phyloP scores from a whole-genome alignment of 1,139 yeast species.

The Taphrina wiesneri region DNA sequence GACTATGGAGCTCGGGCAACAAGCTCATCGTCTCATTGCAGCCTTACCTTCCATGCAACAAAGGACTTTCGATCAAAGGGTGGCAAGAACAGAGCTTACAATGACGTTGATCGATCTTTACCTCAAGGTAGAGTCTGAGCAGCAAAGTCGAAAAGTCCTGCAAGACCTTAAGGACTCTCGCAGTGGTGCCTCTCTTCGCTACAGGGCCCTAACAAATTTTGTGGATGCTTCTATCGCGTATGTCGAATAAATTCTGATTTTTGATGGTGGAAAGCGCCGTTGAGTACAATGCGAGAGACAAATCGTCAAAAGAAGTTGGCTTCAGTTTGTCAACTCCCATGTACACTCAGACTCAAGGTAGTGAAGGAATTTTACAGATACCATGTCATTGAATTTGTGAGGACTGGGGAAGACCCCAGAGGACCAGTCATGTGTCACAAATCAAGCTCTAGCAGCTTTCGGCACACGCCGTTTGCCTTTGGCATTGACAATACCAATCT shows the following conservation, averaged over 20 bases:
- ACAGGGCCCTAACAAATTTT: not conserved
- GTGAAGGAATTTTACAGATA: no score
- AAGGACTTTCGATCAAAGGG: conserved; percentile 26
- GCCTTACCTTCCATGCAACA: conserved; percentile 19
- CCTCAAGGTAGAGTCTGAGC: not conserved
- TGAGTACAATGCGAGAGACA: no score
- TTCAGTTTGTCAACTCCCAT: no score
- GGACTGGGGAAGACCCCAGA: no score
- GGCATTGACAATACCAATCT: not conserved
- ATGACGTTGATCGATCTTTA: not conserved
- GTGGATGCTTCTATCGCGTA: not conserved
- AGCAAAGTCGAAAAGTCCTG: not conserved
- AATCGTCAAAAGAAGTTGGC: no score
- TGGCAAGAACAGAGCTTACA: conserved; percentile 16
- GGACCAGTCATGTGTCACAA: no score
- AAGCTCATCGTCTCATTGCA: conserved; percentile 2
- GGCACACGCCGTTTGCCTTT: not conserved
- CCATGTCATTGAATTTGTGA: no score
- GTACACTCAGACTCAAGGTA: no score
- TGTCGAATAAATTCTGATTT: no score
- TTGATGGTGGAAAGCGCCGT: no score
- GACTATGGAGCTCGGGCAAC: not conserved
- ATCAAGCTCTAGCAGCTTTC: no score
- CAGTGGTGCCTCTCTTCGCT: not conserved
- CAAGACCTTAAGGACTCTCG: not conserved